Base-by-base conservation (phyloP, 2,329 filamentous ascomycete genomes). In the Chaetomium olivaceum region DNA sequence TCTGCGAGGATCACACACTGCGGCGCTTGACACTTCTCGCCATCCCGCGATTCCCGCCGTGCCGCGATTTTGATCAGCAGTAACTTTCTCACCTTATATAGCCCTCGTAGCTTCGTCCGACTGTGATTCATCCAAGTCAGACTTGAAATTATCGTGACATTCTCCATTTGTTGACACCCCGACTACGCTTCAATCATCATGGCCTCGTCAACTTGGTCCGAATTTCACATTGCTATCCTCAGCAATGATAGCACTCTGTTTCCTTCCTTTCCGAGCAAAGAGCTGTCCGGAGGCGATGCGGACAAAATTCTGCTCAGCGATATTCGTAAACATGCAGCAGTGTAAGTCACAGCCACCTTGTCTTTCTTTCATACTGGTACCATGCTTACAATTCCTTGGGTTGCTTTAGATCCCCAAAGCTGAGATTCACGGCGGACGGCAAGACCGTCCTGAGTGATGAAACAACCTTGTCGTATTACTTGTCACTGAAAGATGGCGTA, bases 221-320 rank as follows among this genome's bases (percentile, higher is more conserved):
- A 50, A 50, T 50, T 50, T 50, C 46, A 50, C 46, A 50, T 50
- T 50, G 46, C 46, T 50, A 50, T 50, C 46, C 19, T 50, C 46
- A 50, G 46, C 46, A 50, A 50, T 50, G 46, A 50, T 50, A 50
- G 46, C 16, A 50, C 46, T 21, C 46, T 50, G 21, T 50, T 50
- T 50, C 46, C 46, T 50, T 50, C 46, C 46, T 50, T 50, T 50
- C 46, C 46, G 46, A 50, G 46, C 46, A 50, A 50, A 50, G 46
- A 50, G 46, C 46, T 50, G 16, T 50, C 46, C 16, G 16, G 21
- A 50, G 46, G 46, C 46, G 46, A 50, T 50, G 46, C 46, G 19
- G 46, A 50, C 14, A 50, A 50, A 50, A 50, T 50, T n/a, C 21
- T 50, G 21, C 46, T 50, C 46, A 16, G 19, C 14, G 14, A 50